Evolutionary conservation across 352 stramenopile species (phyloP).

Genomic region (Pythium brachiatum): DNA sequence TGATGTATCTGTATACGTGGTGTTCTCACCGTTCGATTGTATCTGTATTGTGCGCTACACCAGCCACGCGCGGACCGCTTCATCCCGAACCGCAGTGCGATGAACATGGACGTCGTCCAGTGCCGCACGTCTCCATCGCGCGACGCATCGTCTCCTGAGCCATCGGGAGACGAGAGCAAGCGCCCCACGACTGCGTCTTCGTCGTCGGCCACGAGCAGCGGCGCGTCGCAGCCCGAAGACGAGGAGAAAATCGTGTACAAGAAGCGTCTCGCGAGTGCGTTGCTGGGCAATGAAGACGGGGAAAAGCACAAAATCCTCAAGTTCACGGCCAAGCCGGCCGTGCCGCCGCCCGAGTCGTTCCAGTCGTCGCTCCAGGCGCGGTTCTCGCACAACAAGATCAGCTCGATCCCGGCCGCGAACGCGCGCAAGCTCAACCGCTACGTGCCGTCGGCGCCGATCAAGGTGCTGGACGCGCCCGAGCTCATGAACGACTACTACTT

Average conservation of each 20-base stretch:
- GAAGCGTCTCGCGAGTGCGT: slow-evolving; percentile 68
- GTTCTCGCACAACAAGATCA: slow-evolving; percentile 96
- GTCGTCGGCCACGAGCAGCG: background rate
- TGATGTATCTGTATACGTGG: background rate
- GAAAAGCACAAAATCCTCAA: slow-evolving; percentile 95
- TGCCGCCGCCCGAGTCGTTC: slow-evolving; percentile 91
- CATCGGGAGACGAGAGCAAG: slow-evolving; percentile 19
- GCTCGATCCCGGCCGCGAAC: slow-evolving; percentile 52
- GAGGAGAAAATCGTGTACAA: slow-evolving; percentile 84
- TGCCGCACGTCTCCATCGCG: slow-evolving; percentile 51
- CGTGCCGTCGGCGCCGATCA: slow-evolving; percentile 95
- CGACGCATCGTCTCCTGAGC: slow-evolving; percentile 25
- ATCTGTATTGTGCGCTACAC: too few species aligned
- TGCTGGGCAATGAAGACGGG: slow-evolving; percentile 75
- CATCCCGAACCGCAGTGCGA: slow-evolving; percentile 83
- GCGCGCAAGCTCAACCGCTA: slow-evolving; percentile 91
- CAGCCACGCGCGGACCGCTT: slow-evolving; percentile 67
- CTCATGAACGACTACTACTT: slow-evolving; percentile 99
- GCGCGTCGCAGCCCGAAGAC: slow-evolving; percentile 38
- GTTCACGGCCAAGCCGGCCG: slow-evolving; percentile 96
- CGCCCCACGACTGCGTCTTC: slow-evolving; percentile 17
- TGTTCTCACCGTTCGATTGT: background rate
- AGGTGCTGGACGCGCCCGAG: slow-evolving; percentile 97
- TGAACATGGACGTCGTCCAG: slow-evolving; percentile 82
- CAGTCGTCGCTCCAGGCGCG: slow-evolving; percentile 92